A percentile compares a stretch with the other conserved stretches of the same genome.
These are phyloP conservation scores for Didymella exigua DNA, from an alignment of 2,329 filamentous ascomycete species.

Conservation along the genomic window DNA sequence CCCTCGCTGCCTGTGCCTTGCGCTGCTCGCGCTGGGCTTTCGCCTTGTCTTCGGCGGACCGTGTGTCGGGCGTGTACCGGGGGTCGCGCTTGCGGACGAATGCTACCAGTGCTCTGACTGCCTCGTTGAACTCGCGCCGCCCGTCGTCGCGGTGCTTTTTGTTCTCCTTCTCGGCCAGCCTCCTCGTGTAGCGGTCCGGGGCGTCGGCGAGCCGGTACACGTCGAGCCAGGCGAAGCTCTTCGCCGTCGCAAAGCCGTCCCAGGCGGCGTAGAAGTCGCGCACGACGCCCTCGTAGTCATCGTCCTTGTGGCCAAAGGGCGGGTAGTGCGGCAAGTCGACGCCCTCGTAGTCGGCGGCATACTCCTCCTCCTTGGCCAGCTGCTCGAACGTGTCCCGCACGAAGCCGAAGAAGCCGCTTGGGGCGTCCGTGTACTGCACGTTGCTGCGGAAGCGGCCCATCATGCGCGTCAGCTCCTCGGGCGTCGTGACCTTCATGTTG, in stretches of 20 bases:
- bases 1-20: constrained; percentile 81
- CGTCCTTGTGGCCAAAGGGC: constrained; percentile 77
- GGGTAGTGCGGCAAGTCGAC: constrained; percentile 71
- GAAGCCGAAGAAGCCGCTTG: constrained; percentile 83
- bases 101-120: constrained; percentile 80
- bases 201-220: constrained; percentile 82
- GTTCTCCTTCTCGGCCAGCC: constrained; percentile 96
- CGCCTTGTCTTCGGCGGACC: constrained; percentile 81
- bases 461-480: constrained; percentile 77
- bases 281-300: constrained; percentile 76
- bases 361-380: constrained; percentile 78
- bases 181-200: constrained; percentile 79
- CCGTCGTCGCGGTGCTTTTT: constrained; percentile 81
- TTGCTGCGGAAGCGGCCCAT: constrained; percentile 80
- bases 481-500: constrained; percentile 76
- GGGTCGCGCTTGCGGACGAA: constrained; percentile 94
- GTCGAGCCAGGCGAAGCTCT: constrained; percentile 90
- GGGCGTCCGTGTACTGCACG: constrained; percentile 79
- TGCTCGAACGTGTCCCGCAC: constrained; percentile 78
- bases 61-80: constrained; percentile 76
- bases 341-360: constrained; percentile 72
- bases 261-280: constrained; percentile 82
- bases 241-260: constrained; percentile 80
- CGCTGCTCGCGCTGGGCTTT: constrained; percentile 77
- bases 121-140: constrained; percentile 87